A percentile compares a stretch with the other conserved stretches of the same genome.
These are phyloP conservation scores for Asterionellopsis glacialis DNA, from an alignment of 108 stramenopile genomes.

Conservation along the genomic window DNA sequence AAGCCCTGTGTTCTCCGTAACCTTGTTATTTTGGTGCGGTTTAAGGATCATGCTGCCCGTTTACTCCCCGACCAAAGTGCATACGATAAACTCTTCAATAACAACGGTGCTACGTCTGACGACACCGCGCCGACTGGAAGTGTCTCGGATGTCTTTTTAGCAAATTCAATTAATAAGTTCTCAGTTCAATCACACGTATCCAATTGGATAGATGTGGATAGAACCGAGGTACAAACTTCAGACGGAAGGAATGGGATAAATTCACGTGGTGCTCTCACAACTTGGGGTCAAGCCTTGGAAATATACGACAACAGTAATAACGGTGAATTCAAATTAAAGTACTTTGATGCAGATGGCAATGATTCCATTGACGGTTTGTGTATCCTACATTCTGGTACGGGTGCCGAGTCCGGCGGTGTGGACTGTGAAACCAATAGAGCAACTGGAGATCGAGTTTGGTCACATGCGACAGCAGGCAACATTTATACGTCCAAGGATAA, in stretches of 20 bases:
- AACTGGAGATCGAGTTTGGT: constrained; percentile 17
- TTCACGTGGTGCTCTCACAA: background rate
- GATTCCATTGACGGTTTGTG: constrained; percentile 40
- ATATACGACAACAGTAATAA: constrained; percentile 11
- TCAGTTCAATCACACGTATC: constrained; percentile 22
- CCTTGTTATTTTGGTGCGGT: constrained; percentile 19
- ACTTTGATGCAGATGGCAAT: constrained; percentile 24
- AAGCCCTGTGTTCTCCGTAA: background rate
- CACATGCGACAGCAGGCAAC: constrained; percentile 11
- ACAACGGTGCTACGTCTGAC: constrained; percentile 13
- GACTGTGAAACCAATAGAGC: constrained; percentile 33
- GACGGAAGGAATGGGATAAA: constrained; percentile 28
- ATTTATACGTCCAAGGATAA: constrained; percentile 22
- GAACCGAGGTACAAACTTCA: constrained; percentile 20
- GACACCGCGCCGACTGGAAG: constrained; percentile 22
- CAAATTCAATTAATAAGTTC: constrained; percentile 28
- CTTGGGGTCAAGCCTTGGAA: constrained; percentile 14
- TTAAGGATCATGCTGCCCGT: constrained; percentile 18
- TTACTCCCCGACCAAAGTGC: constrained; percentile 12
- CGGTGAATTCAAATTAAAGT: constrained; percentile 6
- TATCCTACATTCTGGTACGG: constrained; percentile 54
- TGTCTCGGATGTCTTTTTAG: constrained; percentile 18
- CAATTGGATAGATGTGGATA: constrained; percentile 12
- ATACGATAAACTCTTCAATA: constrained; percentile 26
- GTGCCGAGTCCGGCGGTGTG: constrained; percentile 45